Evolutionary conservation across 805 yeast genomes (phyloP).

Genomic region (Metschnikowia vanudenii): DNA sequence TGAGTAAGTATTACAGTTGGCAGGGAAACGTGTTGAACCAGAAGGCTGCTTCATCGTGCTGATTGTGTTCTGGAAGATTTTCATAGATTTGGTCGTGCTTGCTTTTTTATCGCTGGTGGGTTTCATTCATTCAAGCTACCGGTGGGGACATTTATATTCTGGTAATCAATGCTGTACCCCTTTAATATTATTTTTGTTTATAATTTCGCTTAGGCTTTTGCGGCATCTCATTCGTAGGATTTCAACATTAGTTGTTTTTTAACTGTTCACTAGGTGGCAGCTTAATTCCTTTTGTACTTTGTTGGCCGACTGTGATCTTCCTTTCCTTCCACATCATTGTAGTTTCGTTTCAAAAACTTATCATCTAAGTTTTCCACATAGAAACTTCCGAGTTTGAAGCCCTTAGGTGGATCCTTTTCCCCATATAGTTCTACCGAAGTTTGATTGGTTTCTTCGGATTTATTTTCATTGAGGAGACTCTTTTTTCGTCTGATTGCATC

Average conservation of each 20-base stretch:
- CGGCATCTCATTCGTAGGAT: too few species aligned
- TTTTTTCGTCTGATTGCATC: slow-evolving; percentile 25
- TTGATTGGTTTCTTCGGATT: not conserved
- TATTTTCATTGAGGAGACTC: not conserved
- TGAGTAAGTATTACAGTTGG: slow-evolving; percentile 62
- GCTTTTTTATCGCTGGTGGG: not conserved
- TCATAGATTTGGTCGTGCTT: not conserved
- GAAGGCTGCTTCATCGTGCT: slow-evolving; percentile 21
- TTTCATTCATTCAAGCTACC: not conserved
- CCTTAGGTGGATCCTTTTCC: slow-evolving; percentile 22
- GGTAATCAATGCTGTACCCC: slow-evolving; percentile 8
- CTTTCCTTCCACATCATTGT: slow-evolving; percentile 25
- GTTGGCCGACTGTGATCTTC: slow-evolving; percentile 32
- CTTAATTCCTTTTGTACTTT: slow-evolving; percentile 15
- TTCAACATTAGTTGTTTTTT: too few species aligned
- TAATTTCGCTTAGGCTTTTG: too few species aligned
- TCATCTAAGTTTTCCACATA: slow-evolving; percentile 25
- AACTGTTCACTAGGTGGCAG: too few species aligned
- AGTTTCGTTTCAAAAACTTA: slow-evolving; percentile 30
- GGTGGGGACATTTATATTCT: slow-evolving; percentile 7
- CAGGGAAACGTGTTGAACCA: slow-evolving; percentile 45
- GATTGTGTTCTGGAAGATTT: not conserved
- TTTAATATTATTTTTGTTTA: too few species aligned
- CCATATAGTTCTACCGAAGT: not conserved
- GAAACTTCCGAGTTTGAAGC: slow-evolving; percentile 29